These are phyloP conservation scores for Warburgia ugandensis DNA, from an alignment of 164 flowering plant genomes.

Conservation along the genomic window DNA sequence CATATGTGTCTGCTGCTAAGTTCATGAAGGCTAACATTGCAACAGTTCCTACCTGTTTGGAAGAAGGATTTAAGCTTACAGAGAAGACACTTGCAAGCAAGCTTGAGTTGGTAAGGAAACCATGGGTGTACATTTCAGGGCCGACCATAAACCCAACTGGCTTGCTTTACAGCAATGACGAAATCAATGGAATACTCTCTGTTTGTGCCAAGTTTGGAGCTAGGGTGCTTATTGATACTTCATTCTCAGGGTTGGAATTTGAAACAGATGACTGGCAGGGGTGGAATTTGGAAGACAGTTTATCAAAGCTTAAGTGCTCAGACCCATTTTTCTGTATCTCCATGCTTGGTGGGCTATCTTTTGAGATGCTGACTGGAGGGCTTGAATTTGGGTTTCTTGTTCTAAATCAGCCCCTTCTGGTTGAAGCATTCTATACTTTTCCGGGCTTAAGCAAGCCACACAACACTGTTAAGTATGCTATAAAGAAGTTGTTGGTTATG, in stretches of 20 bases:
- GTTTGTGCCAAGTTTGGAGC: conserved; percentile 74
- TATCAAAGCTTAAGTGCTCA: conserved; percentile 34
- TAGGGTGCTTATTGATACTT: conserved; percentile 74
- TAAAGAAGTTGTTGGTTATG: conserved; percentile 62
- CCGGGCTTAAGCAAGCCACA: conserved; percentile 85
- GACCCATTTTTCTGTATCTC: conserved; percentile 45
- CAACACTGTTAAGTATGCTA: conserved; percentile 63
- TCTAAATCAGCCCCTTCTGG: conserved; percentile 42
- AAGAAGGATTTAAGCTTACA: conserved; percentile 66
- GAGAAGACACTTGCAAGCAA: conserved; percentile 34
- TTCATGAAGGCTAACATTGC: conserved; percentile 63
- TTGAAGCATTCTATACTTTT: conserved; percentile 53
- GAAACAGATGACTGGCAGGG: conserved; percentile 33
- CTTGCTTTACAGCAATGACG: conserved; percentile 57
- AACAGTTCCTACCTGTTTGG: conserved; percentile 43
- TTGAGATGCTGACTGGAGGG: conserved; percentile 71
- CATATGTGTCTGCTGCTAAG: conserved; percentile 71
- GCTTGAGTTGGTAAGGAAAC: conserved; percentile 48
- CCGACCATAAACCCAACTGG: conserved; percentile 92
- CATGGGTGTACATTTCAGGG: conserved; percentile 87
- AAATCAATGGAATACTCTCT: conserved; percentile 49
- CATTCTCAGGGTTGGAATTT: conserved; percentile 82
- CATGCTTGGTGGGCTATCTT: conserved; percentile 73
- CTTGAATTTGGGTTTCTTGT: conserved; percentile 70
- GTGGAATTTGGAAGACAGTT: conserved; percentile 58